phyloP scores from a whole-genome alignment of 306 rosid genomes.

The Benincasa hispida region DNA sequence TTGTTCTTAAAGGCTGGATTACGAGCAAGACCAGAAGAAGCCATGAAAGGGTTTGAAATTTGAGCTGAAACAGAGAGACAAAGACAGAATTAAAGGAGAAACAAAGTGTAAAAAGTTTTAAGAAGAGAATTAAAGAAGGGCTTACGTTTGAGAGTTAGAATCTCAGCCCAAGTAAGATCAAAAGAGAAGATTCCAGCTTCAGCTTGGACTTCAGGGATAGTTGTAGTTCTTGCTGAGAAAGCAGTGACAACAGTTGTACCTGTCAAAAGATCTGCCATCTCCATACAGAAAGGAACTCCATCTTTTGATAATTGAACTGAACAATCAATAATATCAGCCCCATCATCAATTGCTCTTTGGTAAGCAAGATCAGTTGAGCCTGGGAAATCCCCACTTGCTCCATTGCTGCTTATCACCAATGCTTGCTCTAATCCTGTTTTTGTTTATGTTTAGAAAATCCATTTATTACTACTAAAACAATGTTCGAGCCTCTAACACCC shows the following conservation, averaged over 20 bases:
- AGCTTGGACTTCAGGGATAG: conserved; percentile 55
- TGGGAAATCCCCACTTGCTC: conserved; percentile 78
- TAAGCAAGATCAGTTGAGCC: conserved; percentile 85
- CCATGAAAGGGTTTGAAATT: conserved; percentile 17
- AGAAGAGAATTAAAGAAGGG: neutral
- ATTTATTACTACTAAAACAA: too few relatives aligned
- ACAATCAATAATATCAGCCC: conserved; percentile 80
- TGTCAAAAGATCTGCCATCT: conserved; percentile 27
- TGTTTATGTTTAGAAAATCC: too few relatives aligned
- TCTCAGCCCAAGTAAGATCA: conserved; percentile 75
- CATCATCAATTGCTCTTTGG: conserved; percentile 56
- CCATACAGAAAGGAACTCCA: conserved; percentile 64
- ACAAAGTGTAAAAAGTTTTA: neutral
- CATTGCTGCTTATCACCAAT: conserved; percentile 55
- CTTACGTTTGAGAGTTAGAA: conserved; percentile 65
- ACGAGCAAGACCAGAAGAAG: conserved; percentile 16
- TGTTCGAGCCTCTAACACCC: too few relatives aligned
- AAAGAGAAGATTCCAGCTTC: conserved; percentile 62
- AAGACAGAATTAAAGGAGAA: neutral
- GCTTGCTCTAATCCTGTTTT: conserved; percentile 19
- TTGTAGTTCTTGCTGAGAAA: conserved; percentile 38
- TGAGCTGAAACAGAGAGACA: conserved; percentile 47
- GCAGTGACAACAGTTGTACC: conserved; percentile 35
- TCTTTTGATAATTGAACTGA: conserved; percentile 84
- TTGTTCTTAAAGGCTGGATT: conserved; percentile 57